Percentiles rank a stretch among this genome's conserved stretches.
Evolutionary conservation across 148 eudicot genomes (phyloP).

Genomic region (Bassia scoparia): DNA sequence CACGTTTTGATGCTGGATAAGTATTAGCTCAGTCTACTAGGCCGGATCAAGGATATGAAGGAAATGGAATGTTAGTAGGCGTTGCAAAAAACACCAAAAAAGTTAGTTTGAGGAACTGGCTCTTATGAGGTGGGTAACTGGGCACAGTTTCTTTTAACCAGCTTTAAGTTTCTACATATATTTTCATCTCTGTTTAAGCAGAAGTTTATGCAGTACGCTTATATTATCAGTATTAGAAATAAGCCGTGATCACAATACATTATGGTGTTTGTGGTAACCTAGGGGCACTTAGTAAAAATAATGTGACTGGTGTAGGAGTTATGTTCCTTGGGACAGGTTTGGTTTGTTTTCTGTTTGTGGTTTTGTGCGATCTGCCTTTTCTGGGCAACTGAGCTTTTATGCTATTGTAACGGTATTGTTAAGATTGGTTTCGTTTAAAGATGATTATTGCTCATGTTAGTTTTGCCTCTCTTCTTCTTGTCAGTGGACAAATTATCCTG

Average conservation of each 20-base stretch:
- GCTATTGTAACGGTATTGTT: neutral
- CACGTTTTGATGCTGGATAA: slow-evolving; percentile 20
- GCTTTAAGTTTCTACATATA: slow-evolving; percentile 17
- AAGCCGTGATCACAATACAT: slow-evolving; percentile 18
- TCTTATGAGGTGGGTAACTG: slow-evolving; percentile 11
- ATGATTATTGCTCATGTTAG: neutral
- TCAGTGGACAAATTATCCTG: neutral
- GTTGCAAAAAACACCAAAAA: slow-evolving; percentile 9
- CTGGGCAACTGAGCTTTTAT: slow-evolving; percentile 10
- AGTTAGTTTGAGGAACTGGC: slow-evolving; percentile 16
- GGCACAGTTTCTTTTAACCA: slow-evolving; percentile 16
- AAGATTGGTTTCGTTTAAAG: neutral
- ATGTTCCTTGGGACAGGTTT: neutral
- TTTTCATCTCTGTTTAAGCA: slow-evolving; percentile 6
- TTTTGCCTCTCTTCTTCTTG: neutral
- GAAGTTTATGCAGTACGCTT: slow-evolving; percentile 14
- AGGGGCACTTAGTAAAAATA: slow-evolving; percentile 11
- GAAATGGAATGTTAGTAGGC: slow-evolving; percentile 16
- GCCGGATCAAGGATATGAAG: slow-evolving; percentile 16
- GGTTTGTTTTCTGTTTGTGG: slow-evolving; percentile 15
- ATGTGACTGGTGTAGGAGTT: slow-evolving; percentile 16
- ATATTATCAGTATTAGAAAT: slow-evolving; percentile 17
- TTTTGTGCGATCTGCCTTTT: neutral
- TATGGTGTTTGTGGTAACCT: neutral
- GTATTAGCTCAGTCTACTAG: slow-evolving; percentile 20